Base-by-base conservation (phyloP, 2,329 filamentous ascomycete species). In the Acrocalymma vagum region DNA sequence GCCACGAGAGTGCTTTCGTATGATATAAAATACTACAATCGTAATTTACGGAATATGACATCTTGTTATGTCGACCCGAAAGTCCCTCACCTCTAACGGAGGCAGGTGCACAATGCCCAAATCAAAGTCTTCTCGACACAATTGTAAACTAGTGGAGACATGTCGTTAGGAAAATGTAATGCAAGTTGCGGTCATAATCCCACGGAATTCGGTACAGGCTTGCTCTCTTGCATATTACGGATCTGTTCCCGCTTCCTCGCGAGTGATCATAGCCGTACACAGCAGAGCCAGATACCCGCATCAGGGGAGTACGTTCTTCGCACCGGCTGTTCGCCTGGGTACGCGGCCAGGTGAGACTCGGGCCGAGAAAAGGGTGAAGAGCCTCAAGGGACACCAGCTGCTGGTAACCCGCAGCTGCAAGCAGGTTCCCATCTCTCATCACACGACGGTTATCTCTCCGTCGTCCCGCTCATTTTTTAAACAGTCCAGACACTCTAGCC, bases 201-300 rank as follows among this genome's bases (percentile, higher is more conserved):
- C 54, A 29, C 39, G 36, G 46, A 44, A 46, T 51, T 53, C 44
- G 51, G 46, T 34, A 36, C 48, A 49, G 39, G 51, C 45, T 51
- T 53, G 58, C 48, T 63, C 53, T 52, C 55, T 48, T 56, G 54
- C 53, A 58, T 54, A 47, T 54, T 49, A 45, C 60, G 61, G 60
- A 63, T 60, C 55, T 53, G 38, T 49, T 57, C 47, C 61, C 61
- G 61, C 48, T 53, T 62, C 61, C 61, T 62, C 61, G 61, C 61
- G 61, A 63, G 48, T 39, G 39, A 46, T n/a, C 50, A 46, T 41
- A 50, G 42, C 54, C 56, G 48, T 45, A 43, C 45, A 38, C 31
- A 53, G 42, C 40, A 43, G 39, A 42, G 42, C 45, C 36, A 47
- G 51, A 49, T 43, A 48, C 31, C 38, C 45, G 48, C 53, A 53